Evolutionary conservation across 2,329 filamentous ascomycete genomes (phyloP), one percentile per base, ranked within the genome.

Genomic region (Ascochyta viciae-villosae): DNA sequence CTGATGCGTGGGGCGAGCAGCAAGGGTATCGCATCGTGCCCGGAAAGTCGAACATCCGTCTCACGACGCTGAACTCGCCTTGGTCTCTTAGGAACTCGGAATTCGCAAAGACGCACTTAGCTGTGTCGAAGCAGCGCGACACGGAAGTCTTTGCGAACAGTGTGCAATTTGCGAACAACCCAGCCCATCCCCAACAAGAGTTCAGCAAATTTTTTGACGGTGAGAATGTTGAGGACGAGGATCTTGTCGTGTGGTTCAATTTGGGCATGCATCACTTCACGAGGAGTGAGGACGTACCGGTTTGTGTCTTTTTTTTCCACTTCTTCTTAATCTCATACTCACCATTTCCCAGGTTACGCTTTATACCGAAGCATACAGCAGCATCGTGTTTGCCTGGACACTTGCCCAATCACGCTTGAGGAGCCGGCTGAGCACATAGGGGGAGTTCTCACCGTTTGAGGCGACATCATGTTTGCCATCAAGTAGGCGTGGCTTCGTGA

Each of bases 131-230:
- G 4, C 80, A 81, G 35, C 77, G 82, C 62, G 81, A 83, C 60
- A 77, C 64, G 0, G 80, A 83, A 65, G 74, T 73, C 1, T 71
- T 65, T 23, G 68, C 67, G 7, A 74, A 74, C 7, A 69, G 70
- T 23, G 66, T 76, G 0, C 73, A 75, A 46, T 78, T 77, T 42
- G 60, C 65, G 26, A 73, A 74, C 38, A 61, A 74, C 12, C 75
- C 74, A 16, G 66, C 69, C 40, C 75, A 78, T 53, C 79, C 79
- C 7, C 74, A 77, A 46, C 73, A 80, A 38, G 76, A 85, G 63
- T 85, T 86, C 60, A 66, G 67, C 51, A 76, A 78, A 26, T 84
- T 84, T 70, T 80, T 83, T 39, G 71, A 83, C 58, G 75, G 71
- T 29, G 80, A 84, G 63, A 65, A 66, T 55, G 61, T 79, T 4